Evolutionary conservation across 495 filamentous ascomycete genomes (phyloP), one percentile per base, ranked within the genome.

Genomic region (Filosporella fistucella): DNA sequence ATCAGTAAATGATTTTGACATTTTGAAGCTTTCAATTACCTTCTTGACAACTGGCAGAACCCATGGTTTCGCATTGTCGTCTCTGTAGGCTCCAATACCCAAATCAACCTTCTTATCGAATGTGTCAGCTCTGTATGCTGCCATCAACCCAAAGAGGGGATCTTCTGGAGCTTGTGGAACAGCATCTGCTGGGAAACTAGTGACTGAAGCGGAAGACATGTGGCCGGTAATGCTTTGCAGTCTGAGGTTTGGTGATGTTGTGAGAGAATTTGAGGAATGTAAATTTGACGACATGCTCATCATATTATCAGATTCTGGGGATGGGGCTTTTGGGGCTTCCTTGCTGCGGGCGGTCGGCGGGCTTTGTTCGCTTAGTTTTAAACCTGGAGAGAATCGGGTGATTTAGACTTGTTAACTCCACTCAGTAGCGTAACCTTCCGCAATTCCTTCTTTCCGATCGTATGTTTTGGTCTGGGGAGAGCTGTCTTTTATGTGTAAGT

Each of bases 51-150:
- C 94, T 1, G 94, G 91, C 40, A 98, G 71, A 45, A 98, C 78
- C 94, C 94, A 98, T n/a, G 93, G 94, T 70, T 96, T 96, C 41
- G 89, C 90, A 63, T 94, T 83, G 66, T 99, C 72, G 51, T 95
- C 94, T 61, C 93, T 78, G 65, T 99, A 97, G 50, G 94, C 94
- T 56, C 93, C 93, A 72, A 97, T 91, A 46, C 93, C 91, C 55
- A 97, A 66, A 74, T 99, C 93, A 33, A 99, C 85, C 69, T 99
- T 99, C 62, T 87, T 81, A 42, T 85, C 77, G 59, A 80, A 87
- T 30, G 78, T 74, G 56, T 99, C 93, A 35, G 85, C 86, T 57
- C 81, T 80, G 72, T 84, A 97, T 41, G 89, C 90, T 55, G 86
- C 81, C 78, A 91, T 88, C 50, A 99, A 68, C 32, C 93, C 91